Percentiles rank a stretch among this genome's conserved stretches.
Conservation (phyloP, 441 rosid genomes). For the Corymbia calophylla region DNA sequence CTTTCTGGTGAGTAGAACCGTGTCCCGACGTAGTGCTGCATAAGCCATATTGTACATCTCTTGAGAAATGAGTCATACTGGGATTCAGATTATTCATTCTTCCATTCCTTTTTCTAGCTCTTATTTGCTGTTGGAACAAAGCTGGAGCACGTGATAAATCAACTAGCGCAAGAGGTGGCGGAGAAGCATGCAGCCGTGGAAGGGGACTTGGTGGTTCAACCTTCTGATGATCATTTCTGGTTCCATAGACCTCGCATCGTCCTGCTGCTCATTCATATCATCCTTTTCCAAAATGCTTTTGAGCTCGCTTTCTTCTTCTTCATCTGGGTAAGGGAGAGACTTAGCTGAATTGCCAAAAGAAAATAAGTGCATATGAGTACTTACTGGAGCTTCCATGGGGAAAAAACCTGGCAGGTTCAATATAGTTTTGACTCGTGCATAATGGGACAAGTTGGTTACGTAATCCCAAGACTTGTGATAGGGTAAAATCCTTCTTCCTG, state of each 20-base stretch:
- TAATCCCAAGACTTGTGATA: conserved; percentile 67
- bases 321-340: conserved; percentile 43
- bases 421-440: conserved; percentile 78
- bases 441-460: conserved; percentile 46
- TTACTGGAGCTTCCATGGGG: neutral
- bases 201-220: conserved; percentile 61
- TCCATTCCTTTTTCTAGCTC: conserved; percentile 28
- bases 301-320: conserved; percentile 76
- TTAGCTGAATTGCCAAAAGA: neutral
- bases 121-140: conserved; percentile 78
- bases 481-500: conserved; percentile 36
- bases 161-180: conserved; percentile 63
- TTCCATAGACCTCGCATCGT: conserved; percentile 50
- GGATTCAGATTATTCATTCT: neutral
- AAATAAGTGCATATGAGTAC: neutral
- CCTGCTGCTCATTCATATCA: conserved; percentile 63
- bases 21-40: neutral
- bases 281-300: conserved; percentile 84
- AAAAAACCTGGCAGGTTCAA: conserved; percentile 40
- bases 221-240: conserved; percentile 91
- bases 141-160: conserved; percentile 73
- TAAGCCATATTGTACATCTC: neutral
- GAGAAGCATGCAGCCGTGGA: conserved; percentile 48
- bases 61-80: neutral
- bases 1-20: conserved; percentile 42